Evolutionary conservation across 495 filamentous ascomycete species (phyloP).

Genomic region (Podospora tetraspora): DNA sequence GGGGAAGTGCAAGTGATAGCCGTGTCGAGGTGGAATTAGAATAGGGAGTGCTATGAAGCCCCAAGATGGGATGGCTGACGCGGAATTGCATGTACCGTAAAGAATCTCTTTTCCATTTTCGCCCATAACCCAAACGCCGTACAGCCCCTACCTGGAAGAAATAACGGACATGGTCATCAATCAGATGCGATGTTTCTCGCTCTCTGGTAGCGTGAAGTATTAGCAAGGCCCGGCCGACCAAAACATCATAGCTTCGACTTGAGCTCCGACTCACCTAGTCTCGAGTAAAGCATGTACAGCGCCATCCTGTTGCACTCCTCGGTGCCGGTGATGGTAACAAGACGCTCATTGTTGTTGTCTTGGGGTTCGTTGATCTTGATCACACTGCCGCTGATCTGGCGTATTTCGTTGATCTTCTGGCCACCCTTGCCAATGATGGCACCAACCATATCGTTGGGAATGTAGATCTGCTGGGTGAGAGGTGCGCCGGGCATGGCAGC

Average conservation of each 20-base stretch:
- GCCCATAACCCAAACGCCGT: background rate
- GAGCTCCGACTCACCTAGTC: conserved; percentile 70
- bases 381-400: conserved; percentile 91
- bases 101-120: conserved; percentile 4
- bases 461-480: conserved; percentile 96
- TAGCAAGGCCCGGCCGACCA: conserved; percentile 11
- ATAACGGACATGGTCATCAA: background rate
- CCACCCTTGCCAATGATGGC: conserved; percentile 99
- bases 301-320: conserved; percentile 99
- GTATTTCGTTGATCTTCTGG: conserved; percentile 98
- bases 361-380: conserved; percentile 99
- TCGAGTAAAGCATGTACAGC: conserved; percentile 94
- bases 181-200: conserved; percentile 66
- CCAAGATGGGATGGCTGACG: conserved; percentile 11
- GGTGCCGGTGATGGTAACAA: conserved; percentile 96
- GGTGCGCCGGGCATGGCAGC: conserved; percentile 73
- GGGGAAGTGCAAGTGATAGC: background rate
- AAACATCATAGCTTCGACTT: conserved; percentile 3
- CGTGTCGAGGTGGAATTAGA: background rate
- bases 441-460: conserved; percentile 99
- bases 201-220: conserved; percentile 50
- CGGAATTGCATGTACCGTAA: conserved; percentile 16
- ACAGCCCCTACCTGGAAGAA: background rate
- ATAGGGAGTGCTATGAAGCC: conserved; percentile 16
- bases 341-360: conserved; percentile 95